Evolutionary conservation across 192 early-diverging fungal species (phyloP), one percentile per base, ranked within the genome.

Genomic region (Radiomyces spectabilis): DNA sequence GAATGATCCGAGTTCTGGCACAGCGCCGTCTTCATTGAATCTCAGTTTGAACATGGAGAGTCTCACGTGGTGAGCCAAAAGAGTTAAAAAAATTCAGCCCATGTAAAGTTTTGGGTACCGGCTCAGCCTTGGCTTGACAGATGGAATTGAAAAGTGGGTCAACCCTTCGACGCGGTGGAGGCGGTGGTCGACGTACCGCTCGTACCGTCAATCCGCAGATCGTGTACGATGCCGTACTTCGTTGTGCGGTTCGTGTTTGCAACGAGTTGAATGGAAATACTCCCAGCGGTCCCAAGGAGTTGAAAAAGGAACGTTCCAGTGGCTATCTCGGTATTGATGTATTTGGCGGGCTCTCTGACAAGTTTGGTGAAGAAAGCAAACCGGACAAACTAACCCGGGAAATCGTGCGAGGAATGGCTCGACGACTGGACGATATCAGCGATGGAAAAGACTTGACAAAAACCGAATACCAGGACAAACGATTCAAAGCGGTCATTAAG

Each of bases 321-420:
- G 41, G 34, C 16, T 34, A 46, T 44, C 51, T 63, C 5, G 34
- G 52, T 37, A 43, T 16, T 19, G 51, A 63, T 48, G 37, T 55
- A 4, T 25, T 63, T 22, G 53, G 61, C 27, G 31, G 34, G 32
- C 19, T 63, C 10, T 41, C 61, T 15, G 61, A 63, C 10, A 45
- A 31, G 44, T 58, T 58, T 27, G 27, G 29, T 9, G 59, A 46
- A 7, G 40, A 46, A 3, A 41, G 37, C 29, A 38, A 71, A 40
- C 50, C 60, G 29, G 49, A 74, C 55, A 63, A 69, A 40, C 44
- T 72, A 13, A 66, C 68, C 15, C 75, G 68, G 47, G 77, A 73
- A 51, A 41, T 75, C 2, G 53, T 73, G 12, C 69, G 69, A 49
- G 74, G 53, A 7, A 42, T 79, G 10, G 32, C 53, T 13, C 22